Evolutionary conservation across 345 rosid genomes (phyloP), one percentile per base, ranked within the genome.

Genomic region (Eucalyptus tenuipes): DNA sequence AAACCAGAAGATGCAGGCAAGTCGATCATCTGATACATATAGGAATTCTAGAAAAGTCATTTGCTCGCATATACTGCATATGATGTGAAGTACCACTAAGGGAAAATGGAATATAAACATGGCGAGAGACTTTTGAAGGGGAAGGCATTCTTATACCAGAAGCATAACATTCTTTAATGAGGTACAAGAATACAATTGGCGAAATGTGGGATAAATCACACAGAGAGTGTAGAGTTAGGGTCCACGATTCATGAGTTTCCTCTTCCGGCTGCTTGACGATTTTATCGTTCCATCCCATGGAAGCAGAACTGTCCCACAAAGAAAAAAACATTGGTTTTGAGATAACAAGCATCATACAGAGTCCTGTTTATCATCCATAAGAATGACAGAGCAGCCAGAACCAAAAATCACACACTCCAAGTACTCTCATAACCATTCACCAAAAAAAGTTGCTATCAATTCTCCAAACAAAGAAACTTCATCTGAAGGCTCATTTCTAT

Each of bases 101-200:
- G 45, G 14, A 75, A 75, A 37, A 6, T 37, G 82, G 47, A 75
- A 75, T 12, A 49, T 16, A 20, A 49, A 86, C 13, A n/a, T 14
- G 42, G 84, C 33, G 49, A 88, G 22, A 85, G 66, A 86, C 37
- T 79, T 68, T 68, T 37, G 13, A 86, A 88, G 64, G 61, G 81
- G 75, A 82, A 50, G 79, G 82, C 47, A 71, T 64, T 49, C 57
- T 80, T 91, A 90, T 92, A 97, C 97, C 99, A 89, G 93, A 92
- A 90, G 88, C 45, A 89, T 97, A 97, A 85, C 97, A 95, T 92
- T 95, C 95, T 92, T 97, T 95, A 91, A 96, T 91, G 86, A 97
- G 98, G 92, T 93, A 94, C 61, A 96, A 88, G 94, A 97, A 97
- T 7, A 97, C 97, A 53, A 94, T 81, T 4, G 99, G 98, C 75